phyloP scores from a whole-genome alignment of 164 flowering plant species.

The Stephania yunnanensis region DNA sequence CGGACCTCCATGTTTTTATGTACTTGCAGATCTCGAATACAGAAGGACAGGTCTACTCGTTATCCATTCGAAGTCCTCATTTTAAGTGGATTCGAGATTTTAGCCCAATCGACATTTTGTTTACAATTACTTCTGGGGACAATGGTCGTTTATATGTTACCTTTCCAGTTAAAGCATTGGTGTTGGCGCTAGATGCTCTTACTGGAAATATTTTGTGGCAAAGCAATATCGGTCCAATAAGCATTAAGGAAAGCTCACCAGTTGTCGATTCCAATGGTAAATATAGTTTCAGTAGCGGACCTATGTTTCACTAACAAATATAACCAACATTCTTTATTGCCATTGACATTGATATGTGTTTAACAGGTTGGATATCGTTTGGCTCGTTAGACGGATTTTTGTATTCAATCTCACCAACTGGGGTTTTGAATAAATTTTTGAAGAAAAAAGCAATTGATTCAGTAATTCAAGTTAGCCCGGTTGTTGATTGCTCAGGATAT shows the following conservation, averaged over 20 bases:
- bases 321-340: not conserved
- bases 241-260: constrained; percentile 41
- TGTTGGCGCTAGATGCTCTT: constrained; percentile 64
- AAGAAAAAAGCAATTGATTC: constrained; percentile 30
- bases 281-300: not conserved
- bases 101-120: constrained; percentile 48
- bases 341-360: no score
- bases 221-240: constrained; percentile 59
- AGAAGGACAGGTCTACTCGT: constrained; percentile 69
- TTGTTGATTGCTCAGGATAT: constrained; percentile 84
- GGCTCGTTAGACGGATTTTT: constrained; percentile 86
- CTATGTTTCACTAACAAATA: not conserved
- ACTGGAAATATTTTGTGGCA: constrained; percentile 74
- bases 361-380: constrained; percentile 76
- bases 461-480: constrained; percentile 70
- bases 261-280: constrained; percentile 80
- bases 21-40: constrained; percentile 63
- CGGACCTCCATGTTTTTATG: constrained; percentile 2
- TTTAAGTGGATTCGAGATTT: constrained; percentile 84
- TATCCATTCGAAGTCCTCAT: constrained; percentile 52
- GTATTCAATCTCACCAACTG: constrained; percentile 73
- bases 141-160: constrained; percentile 69
- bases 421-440: constrained; percentile 50
- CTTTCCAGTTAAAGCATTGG: constrained; percentile 40
- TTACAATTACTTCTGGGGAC: constrained; percentile 63